These are phyloP conservation scores for Chlorella vulgaris DNA, from an alignment of 139 green algal species.

Conservation along the genomic window DNA sequence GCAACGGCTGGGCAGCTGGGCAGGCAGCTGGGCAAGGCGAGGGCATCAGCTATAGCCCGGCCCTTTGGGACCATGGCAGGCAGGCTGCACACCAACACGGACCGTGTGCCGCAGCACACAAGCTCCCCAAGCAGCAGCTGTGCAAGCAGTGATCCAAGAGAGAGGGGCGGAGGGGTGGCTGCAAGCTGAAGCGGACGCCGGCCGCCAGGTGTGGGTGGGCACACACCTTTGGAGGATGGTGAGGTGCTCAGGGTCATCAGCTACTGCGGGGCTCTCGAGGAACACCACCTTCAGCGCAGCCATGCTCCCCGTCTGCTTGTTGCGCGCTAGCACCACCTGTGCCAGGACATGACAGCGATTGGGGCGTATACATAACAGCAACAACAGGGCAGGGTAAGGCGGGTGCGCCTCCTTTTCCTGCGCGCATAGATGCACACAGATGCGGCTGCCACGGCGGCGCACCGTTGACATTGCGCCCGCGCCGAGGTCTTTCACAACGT, in stretches of 20 bases:
- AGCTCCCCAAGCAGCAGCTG: background rate
- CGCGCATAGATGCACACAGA: too few relatives aligned
- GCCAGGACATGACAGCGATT: background rate
- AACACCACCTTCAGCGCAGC: conserved; percentile 64
- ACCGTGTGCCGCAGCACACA: too few relatives aligned
- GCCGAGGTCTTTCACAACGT: conserved; percentile 59
- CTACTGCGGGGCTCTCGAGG: conserved; percentile 39
- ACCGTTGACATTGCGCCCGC: conserved; percentile 44
- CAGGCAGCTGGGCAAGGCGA: too few relatives aligned
- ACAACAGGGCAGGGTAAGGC: background rate
- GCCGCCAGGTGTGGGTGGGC: too few relatives aligned
- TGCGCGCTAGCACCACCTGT: conserved; percentile 54
- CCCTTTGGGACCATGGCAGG: too few relatives aligned
- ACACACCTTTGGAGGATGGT: conserved; percentile 19
- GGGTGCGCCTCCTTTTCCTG: background rate
- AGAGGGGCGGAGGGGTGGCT: too few relatives aligned
- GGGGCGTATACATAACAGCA: background rate
- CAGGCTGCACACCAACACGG: too few relatives aligned
- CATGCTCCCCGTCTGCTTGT: conserved; percentile 34
- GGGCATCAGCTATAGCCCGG: too few relatives aligned
- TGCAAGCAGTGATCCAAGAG: too few relatives aligned
- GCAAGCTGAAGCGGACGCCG: too few relatives aligned
- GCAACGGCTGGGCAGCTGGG: too few relatives aligned
- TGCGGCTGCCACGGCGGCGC: background rate
- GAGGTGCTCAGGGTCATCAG: conserved; percentile 17